These are phyloP conservation scores for Pythium dissotocum DNA, from an alignment of 352 stramenopile species.

Conservation along the genomic window DNA sequence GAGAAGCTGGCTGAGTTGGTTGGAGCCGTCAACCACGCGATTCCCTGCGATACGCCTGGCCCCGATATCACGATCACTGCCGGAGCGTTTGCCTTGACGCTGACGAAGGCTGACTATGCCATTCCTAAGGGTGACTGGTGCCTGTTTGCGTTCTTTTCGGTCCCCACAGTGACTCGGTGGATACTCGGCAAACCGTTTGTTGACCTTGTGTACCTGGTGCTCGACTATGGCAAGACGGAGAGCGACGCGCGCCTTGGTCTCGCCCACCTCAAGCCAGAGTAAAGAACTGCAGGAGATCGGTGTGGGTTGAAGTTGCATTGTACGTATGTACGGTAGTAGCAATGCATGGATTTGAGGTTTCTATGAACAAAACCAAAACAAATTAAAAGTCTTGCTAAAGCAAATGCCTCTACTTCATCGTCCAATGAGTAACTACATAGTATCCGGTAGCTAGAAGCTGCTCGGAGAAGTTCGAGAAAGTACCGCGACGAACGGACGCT, in stretches of 20 bases:
- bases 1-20: slow-evolving; percentile 5
- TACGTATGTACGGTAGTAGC: too few species aligned
- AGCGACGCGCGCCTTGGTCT: slow-evolving; percentile 13
- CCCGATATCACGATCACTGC: slow-evolving; percentile 17
- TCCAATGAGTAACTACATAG: too few species aligned
- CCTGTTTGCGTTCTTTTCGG: slow-evolving; percentile 3
- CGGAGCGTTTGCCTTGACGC: slow-evolving; percentile 6
- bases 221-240: slow-evolving; percentile 17
- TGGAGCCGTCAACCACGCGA: slow-evolving; percentile 6
- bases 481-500: too few species aligned
- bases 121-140: slow-evolving; percentile 2
- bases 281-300: too few species aligned
- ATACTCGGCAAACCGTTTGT: slow-evolving; percentile 9
- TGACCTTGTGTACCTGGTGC: slow-evolving; percentile 17
- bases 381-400: too few species aligned
- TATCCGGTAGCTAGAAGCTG: too few species aligned
- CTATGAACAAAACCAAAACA: too few species aligned
- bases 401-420: too few species aligned
- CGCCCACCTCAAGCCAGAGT: slow-evolving; percentile 4
- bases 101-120: slow-evolving; percentile 22
- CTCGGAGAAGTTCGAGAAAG: too few species aligned
- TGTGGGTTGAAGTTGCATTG: too few species aligned
- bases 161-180: neutral
- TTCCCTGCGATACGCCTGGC: slow-evolving; percentile 14
- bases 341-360: too few species aligned